Percentiles rank a stretch among this genome's conserved stretches.
Conservation (phyloP, 2,329 filamentous ascomycete species). For the Aspergillus fumigatiaffinis region DNA sequence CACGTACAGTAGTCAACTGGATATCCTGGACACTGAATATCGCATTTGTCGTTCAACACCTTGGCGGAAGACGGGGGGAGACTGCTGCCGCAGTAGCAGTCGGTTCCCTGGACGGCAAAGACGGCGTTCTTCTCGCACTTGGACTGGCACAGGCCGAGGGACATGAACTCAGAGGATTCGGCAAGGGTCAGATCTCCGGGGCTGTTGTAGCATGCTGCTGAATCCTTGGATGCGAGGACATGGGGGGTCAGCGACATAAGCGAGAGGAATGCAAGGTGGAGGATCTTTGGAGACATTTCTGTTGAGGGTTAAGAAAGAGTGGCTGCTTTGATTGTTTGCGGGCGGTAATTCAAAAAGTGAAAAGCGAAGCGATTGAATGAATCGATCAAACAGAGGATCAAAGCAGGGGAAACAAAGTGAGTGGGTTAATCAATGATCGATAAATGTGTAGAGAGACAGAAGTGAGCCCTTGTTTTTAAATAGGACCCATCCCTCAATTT, state of each 20-base stretch:
- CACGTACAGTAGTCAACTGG: constrained; percentile 19
- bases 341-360: not conserved
- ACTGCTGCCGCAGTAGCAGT: constrained; percentile 23
- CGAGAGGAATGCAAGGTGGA: constrained; percentile 4
- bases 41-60: constrained; percentile 19
- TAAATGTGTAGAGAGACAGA: not conserved
- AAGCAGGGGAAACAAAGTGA: not conserved
- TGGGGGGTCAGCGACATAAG: constrained; percentile 1
- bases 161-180: constrained; percentile 1
- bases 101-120: constrained; percentile 14
- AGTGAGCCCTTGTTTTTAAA: not conserved
- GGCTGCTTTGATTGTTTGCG: not conserved
- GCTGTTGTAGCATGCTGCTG: constrained; percentile 7
- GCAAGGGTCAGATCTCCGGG: constrained; percentile 2
- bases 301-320: not conserved
- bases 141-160: not conserved
- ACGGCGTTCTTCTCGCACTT: constrained; percentile 16
- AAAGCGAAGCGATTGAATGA: not conserved
- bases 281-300: constrained; percentile 1
- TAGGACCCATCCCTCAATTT: not conserved
- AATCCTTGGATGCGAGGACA: not conserved
- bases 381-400: constrained; percentile 1
- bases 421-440: not conserved
- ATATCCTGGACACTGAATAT: constrained; percentile 17
- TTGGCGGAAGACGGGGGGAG: constrained; percentile 12